Evolutionary conservation across 2,329 filamentous ascomycete species (phyloP), one percentile per base, ranked within the genome.

Genomic region (Cercospora berteroae): DNA sequence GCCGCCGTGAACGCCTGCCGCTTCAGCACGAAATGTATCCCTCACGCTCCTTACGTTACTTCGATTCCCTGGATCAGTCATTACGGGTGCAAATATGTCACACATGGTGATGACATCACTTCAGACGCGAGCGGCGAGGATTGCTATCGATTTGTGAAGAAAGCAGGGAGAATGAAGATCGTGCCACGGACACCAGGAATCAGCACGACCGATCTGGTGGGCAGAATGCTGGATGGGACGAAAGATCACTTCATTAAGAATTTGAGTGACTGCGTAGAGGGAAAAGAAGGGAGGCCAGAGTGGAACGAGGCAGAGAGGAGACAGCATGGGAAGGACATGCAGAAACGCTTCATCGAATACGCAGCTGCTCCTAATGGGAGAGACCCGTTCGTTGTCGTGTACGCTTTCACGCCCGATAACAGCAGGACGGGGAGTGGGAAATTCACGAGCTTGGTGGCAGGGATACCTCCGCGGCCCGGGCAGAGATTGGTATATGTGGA

Each of bases 91-190:
- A 88, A 90, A 77, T 98, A 94, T 79, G 95, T 98, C 50, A 94
- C 97, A 1, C 94, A 98, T 80, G 94, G 94, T 68, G 95, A 98
- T 79, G 94, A 98, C 80, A 96, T 98, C 77, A 98, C 95, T 2
- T 96, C 93, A 0, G 95, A 99, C 80, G 92, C 91, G 77, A 89
- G 89, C 72, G 95, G 95, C 50, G 90, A 97, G 79, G 95, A 99
- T 82, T 98, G 94, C 82, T 99, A 99, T 82, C 91, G 95, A 68
- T 98, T 94, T 77, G 95, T 99, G 76, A 99, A 99, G 82, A 90
- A 91, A 48, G 95, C 94, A 1, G 90, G 90, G 12, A 88, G 95
- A 52, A 99, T 99, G 87, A 94, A 96, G 81, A 93, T 99, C 18
- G 95, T 99, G 56, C 97, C 96, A 83, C 88, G 95, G 70, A 98